Conservation (phyloP, 257 asterid species). For the Solanum chmielewskii region DNA sequence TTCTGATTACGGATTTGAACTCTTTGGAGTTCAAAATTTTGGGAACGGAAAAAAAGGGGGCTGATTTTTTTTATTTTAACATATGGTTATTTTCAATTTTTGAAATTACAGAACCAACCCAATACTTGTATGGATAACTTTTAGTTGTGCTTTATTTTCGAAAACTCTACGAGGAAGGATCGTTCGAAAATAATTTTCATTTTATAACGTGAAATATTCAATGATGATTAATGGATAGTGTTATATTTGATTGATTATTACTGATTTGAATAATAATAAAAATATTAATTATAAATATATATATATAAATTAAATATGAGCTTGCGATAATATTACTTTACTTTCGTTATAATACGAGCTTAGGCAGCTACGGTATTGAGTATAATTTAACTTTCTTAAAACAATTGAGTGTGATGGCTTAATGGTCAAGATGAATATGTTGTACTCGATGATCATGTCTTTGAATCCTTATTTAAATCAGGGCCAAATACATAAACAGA, state of each 20-base stretch:
- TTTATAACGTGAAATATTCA: neutral
- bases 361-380: too few species aligned
- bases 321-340: too few species aligned
- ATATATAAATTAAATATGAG: neutral
- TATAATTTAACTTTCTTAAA: neutral
- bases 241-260: too few species aligned
- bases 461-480: neutral
- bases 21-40: neutral
- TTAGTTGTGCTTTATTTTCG: neutral
- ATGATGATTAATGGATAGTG: neutral
- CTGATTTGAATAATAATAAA: too few species aligned
- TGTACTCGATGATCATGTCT: neutral
- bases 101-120: neutral
- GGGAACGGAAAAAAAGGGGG: neutral
- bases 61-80: neutral
- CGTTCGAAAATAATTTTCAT: too few species aligned
- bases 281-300: too few species aligned
- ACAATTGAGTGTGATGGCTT: neutral
- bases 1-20: neutral
- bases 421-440: neutral
- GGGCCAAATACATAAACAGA: too few species aligned
- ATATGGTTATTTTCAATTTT: neutral
- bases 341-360: neutral
- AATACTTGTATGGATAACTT: neutral
- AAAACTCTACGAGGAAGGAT: too few species aligned